phyloP scores from a whole-genome alignment of 2,329 filamentous ascomycete species.

The Xylariomycetidae sp. region DNA sequence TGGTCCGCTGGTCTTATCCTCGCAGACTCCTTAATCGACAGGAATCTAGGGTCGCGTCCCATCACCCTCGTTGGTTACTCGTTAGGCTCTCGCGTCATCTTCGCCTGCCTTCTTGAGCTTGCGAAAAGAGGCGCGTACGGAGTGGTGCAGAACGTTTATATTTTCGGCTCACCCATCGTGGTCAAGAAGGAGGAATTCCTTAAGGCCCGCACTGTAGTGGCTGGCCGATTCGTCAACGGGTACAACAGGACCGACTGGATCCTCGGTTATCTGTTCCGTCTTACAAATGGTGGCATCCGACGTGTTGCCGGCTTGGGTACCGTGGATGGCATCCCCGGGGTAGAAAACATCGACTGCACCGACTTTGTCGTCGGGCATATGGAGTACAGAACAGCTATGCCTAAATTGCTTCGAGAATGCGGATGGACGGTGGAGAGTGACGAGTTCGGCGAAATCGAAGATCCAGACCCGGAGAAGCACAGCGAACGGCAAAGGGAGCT shows the following conservation, averaged over 20 bases:
- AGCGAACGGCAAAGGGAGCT: slow-evolving; percentile 80
- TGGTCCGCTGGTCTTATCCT: slow-evolving; percentile 85
- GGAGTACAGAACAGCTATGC: slow-evolving; percentile 93
- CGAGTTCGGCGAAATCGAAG: slow-evolving; percentile 94
- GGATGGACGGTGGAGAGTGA: slow-evolving; percentile 90
- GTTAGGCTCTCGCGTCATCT: slow-evolving; percentile 85
- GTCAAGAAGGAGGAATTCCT: slow-evolving; percentile 87
- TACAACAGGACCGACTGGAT: slow-evolving; percentile 98
- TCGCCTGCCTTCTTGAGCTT: slow-evolving; percentile 82
- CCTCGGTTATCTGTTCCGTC: slow-evolving; percentile 87
- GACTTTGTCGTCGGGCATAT: slow-evolving; percentile 86
- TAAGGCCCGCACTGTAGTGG: slow-evolving; percentile 72
- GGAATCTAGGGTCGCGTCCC: slow-evolving; percentile 83
- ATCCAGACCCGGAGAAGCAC: slow-evolving; percentile 93
- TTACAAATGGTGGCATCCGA: slow-evolving; percentile 88
- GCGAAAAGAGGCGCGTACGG: slow-evolving; percentile 78
- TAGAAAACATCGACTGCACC: slow-evolving; percentile 88
- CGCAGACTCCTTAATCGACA: slow-evolving; percentile 86
- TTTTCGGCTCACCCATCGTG: slow-evolving; percentile 89
- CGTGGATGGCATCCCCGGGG: slow-evolving; percentile 66
- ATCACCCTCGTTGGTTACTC: slow-evolving; percentile 95
- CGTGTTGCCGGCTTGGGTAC: slow-evolving; percentile 77
- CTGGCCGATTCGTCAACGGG: slow-evolving; percentile 90
- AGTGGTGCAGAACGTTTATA: slow-evolving; percentile 87
- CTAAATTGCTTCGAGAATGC: slow-evolving; percentile 74